Base-by-base conservation (phyloP, 1,284 basidiomycete genomes). In the Sporisorium graminicola region DNA sequence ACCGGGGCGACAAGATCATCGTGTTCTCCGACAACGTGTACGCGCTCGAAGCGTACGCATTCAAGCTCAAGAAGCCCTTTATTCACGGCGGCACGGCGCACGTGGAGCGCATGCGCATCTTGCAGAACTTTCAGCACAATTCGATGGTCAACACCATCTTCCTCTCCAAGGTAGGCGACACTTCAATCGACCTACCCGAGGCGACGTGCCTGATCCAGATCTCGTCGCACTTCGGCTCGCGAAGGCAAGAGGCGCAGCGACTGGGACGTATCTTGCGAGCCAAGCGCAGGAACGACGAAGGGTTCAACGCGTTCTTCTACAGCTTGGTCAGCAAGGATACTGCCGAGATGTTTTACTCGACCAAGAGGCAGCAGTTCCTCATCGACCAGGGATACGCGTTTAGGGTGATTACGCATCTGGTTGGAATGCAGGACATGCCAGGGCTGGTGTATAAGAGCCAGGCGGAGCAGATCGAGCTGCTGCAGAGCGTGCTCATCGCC, bases 271-370 rank as follows among this genome's bases (percentile, higher is more conserved):
- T 99, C 81, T 88, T 99, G 59, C 92, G 97, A 69, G 97, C 97
- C 10, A 99, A 99, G 87, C 90, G 97, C 61, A 90, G 97, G 77
- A 99, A 99, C 85, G 97, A 99, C 85, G 97, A 99, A 86, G 97
- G 97, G 1, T 99, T 99, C 88, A 99, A 99, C 80, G 97, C 97
- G 14, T 99, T 99, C 88, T 99, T 99, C 88, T 99, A 99, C 87
- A 98, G 95, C 35, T 90, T 99, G 31, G 97, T 99, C 47, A 97
- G 94, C 42, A 98, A 97, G 86, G 96, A 99, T 87, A 99, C 97
- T 0, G 94, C 97, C 83, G 97, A 99, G 87, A 99, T 99, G 94
- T 99, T 92, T 87, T 99, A 98, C 89, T 96, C 94, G 84, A 98
- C 97, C 14, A 99, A 99, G 87, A 91, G 97, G 22, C 97, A 99